phyloP scores from a whole-genome alignment of 768 basidiomycete genomes.

The Lactarius sanguifluus region DNA sequence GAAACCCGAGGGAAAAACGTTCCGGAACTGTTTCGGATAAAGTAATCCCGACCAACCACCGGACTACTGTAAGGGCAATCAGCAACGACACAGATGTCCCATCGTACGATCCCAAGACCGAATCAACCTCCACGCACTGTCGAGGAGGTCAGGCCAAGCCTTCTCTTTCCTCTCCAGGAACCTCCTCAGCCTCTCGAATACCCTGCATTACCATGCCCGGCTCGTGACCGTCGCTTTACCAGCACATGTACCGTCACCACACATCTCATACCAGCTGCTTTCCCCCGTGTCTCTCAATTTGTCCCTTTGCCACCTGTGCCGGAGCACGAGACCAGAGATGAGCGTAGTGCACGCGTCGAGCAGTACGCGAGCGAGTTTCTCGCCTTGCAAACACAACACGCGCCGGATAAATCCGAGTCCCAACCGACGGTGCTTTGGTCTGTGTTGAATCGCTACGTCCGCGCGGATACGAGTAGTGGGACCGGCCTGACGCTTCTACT shows the following conservation, averaged over 20 bases:
- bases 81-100: neutral
- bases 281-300: constrained; percentile 47
- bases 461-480: constrained; percentile 34
- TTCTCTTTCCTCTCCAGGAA: constrained; percentile 9
- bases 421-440: constrained; percentile 56
- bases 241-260: constrained; percentile 46
- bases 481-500: constrained; percentile 68
- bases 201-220: constrained; percentile 39
- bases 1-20: neutral
- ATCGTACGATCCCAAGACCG: constrained; percentile 13
- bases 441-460: constrained; percentile 68
- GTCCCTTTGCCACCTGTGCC: constrained; percentile 41
- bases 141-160: neutral
- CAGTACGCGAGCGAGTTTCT: constrained; percentile 13
- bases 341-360: constrained; percentile 15
- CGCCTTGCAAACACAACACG: constrained; percentile 14
- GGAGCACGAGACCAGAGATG: constrained; percentile 41
- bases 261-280: constrained; percentile 56
- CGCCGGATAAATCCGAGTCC: constrained; percentile 27
- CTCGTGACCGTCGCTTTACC: constrained; percentile 20
- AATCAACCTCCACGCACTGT: neutral
- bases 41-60: neutral
- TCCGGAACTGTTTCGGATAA: neutral
- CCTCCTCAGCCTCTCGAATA: constrained; percentile 38
- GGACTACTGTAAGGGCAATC: neutral